Conservation (phyloP, 805 yeast genomes). For the Spathaspora gorwiae region DNA sequence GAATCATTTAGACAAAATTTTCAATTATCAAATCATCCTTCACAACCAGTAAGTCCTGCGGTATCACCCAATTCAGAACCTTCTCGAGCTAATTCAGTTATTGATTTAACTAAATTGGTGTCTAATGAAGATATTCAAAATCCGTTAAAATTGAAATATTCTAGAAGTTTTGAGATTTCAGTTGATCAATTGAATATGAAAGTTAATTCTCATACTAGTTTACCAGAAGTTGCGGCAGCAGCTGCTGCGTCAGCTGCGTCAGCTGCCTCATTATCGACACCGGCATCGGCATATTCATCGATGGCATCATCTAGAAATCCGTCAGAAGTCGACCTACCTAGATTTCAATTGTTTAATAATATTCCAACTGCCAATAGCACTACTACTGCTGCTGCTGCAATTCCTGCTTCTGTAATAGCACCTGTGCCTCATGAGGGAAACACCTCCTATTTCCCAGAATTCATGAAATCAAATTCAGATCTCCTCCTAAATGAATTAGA, state of each 20-base stretch:
- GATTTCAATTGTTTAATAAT: background rate
- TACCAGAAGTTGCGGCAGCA: constrained; percentile 10
- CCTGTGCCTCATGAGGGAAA: constrained; percentile 11
- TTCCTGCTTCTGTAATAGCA: background rate
- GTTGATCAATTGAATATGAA: constrained; percentile 34
- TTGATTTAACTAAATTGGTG: constrained; percentile 32
- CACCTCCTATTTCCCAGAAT: constrained; percentile 25
- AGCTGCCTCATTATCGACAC: constrained; percentile 8
- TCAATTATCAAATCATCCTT: constrained; percentile 27
- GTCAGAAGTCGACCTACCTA: too few species aligned
- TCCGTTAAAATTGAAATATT: constrained; percentile 37
- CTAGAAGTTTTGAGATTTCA: constrained; percentile 36
- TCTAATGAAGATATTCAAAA: constrained; percentile 32
- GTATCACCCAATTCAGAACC: constrained; percentile 41
- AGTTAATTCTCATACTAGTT: constrained; percentile 32
- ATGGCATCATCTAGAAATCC: background rate
- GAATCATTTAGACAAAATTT: constrained; percentile 32
- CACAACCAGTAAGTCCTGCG: constrained; percentile 35
- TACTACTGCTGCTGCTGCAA: background rate
- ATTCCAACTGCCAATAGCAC: background rate
- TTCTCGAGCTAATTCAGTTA: constrained; percentile 36
- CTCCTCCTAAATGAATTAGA: constrained; percentile 3
- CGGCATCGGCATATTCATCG: constrained; percentile 8
- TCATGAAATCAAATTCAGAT: constrained; percentile 9
- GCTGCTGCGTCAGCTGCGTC: background rate